These are phyloP conservation scores for Royoungia palumana DNA, from an alignment of 768 basidiomycete species.

Conservation along the genomic window DNA sequence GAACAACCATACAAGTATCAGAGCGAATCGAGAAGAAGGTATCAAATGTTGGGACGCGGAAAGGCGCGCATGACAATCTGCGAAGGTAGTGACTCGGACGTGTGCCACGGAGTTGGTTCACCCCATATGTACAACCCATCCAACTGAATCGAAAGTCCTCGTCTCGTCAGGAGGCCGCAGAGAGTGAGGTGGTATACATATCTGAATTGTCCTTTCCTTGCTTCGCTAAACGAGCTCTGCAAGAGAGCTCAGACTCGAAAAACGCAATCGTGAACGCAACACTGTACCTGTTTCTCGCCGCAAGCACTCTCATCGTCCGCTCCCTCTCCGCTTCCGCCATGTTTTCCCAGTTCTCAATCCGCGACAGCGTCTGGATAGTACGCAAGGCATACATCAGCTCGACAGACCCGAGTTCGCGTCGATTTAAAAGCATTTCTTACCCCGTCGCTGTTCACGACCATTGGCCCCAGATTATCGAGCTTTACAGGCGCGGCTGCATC, in stretches of 20 bases:
- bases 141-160: no score
- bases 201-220: not conserved
- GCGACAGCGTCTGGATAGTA: slow-evolving; percentile 51
- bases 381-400: not conserved
- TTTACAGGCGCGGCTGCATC: slow-evolving; percentile 36
- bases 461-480: slow-evolving; percentile 59
- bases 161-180: not conserved
- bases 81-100: no score
- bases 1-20: no score
- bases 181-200: not conserved
- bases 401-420: no score
- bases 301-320: slow-evolving; percentile 51
- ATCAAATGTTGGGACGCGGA: no score
- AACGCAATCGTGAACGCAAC: no score
- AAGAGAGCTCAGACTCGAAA: not conserved
- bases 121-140: no score
- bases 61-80: no score
- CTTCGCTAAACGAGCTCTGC: slow-evolving; percentile 11
- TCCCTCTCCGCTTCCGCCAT: slow-evolving; percentile 57
- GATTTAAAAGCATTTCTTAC: slow-evolving; percentile 33
- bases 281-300: slow-evolving; percentile 46
- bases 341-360: slow-evolving; percentile 62
- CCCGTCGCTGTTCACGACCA: slow-evolving; percentile 68
- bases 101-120: no score
- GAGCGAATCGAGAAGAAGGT: no score